These are phyloP conservation scores for Cladorrhinum samala DNA, from an alignment of 495 filamentous ascomycete species.

Conservation along the genomic window DNA sequence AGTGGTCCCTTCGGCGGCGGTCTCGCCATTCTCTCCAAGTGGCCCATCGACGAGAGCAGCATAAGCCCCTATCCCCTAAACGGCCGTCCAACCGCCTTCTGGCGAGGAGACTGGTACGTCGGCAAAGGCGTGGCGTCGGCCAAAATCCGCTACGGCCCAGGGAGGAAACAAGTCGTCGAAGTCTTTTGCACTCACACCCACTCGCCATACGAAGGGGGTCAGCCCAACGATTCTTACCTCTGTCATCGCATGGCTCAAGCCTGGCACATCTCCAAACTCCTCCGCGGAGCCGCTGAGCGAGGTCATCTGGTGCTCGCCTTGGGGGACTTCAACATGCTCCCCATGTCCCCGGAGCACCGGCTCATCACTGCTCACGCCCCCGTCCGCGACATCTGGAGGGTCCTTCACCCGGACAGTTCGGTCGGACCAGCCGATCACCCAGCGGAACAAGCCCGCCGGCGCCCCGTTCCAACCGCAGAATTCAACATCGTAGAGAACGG, in stretches of 20 bases:
- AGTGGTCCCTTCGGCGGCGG: constrained; percentile 86
- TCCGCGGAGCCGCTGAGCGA: constrained; percentile 75
- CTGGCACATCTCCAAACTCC: constrained; percentile 93
- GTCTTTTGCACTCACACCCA: constrained; percentile 92
- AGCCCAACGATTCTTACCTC: constrained; percentile 75
- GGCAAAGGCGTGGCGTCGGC: constrained; percentile 92
- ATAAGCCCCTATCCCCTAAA: constrained; percentile 89
- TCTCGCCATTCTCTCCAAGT: constrained; percentile 85
- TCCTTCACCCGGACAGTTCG: constrained; percentile 72
- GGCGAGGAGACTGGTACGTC: constrained; percentile 88
- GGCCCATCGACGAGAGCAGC: constrained; percentile 89
- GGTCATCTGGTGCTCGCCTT: constrained; percentile 79
- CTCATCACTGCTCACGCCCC: constrained; percentile 73
- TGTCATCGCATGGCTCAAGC: constrained; percentile 89
- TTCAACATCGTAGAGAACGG: constrained; percentile 77
- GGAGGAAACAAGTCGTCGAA: constrained; percentile 63
- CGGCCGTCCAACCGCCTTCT: constrained; percentile 88
- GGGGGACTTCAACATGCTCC: constrained; percentile 95
- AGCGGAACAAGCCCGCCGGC: constrained; percentile 52
- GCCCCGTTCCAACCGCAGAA: constrained; percentile 58
- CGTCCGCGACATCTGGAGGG: constrained; percentile 75
- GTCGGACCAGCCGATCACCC: constrained; percentile 61
- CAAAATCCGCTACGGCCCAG: constrained; percentile 65
- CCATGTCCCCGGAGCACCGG: constrained; percentile 77
- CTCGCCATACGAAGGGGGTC: constrained; percentile 71